These are phyloP conservation scores for Yamadazyma conglobata DNA, from an alignment of 1,139 yeast species.

Conservation along the genomic window DNA sequence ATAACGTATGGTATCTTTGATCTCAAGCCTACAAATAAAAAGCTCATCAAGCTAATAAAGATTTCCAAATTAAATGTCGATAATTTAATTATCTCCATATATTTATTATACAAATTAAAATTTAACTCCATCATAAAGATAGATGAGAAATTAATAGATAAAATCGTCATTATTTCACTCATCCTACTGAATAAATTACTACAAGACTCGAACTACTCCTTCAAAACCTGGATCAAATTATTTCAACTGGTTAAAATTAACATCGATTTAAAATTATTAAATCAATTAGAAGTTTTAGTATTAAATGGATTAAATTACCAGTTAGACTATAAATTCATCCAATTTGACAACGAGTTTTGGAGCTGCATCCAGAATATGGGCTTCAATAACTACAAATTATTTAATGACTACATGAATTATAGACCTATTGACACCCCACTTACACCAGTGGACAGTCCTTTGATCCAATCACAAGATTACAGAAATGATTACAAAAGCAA, in stretches of 20 bases:
- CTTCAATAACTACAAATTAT: conserved; percentile 1
- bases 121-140: conserved; percentile 16
- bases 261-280: conserved; percentile 14
- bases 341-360: conserved; percentile 27
- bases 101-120: conserved; percentile 28
- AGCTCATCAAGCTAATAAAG: conserved; percentile 11
- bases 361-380: conserved; percentile 1
- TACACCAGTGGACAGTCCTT: conserved; percentile 3
- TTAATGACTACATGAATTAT: conserved; percentile 5
- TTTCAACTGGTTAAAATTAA: conserved; percentile 11
- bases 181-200: conserved; percentile 46
- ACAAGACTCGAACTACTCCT: conserved; percentile 51
- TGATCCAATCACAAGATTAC: conserved; percentile 2
- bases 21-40: conserved; percentile 6
- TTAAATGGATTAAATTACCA: conserved; percentile 28
- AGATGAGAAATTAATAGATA: conserved; percentile 19
- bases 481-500: neutral
- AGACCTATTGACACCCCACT: conserved; percentile 3
- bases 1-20: conserved; percentile 6
- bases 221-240: conserved; percentile 46
- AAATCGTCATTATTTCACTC: conserved; percentile 32
- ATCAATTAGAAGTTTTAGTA: conserved; percentile 30
- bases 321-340: conserved; percentile 23
- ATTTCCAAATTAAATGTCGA: conserved; percentile 28
- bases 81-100: conserved; percentile 30